Evolutionary conservation across 2,329 filamentous ascomycete genomes (phyloP).

Genomic region (Colletotrichum endophyticum): DNA sequence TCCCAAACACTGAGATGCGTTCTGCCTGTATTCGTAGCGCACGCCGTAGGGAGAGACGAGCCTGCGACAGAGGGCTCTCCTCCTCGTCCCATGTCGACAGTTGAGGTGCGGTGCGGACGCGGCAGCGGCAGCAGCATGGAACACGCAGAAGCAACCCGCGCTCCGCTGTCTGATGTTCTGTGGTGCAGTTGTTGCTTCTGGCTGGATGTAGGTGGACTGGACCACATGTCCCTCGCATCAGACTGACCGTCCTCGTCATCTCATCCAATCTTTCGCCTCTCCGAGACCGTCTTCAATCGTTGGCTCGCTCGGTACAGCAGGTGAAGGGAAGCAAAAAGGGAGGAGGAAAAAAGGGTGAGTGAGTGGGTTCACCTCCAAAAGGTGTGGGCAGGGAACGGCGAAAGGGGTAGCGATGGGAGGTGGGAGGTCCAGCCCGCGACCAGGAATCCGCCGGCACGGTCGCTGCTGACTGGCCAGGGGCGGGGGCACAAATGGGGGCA

Average conservation of each 20-base stretch:
- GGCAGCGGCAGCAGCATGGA: neutral
- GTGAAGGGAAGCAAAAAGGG: neutral
- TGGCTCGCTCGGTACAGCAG: neutral
- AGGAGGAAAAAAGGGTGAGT: neutral
- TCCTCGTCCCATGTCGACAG: neutral
- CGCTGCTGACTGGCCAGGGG: neutral
- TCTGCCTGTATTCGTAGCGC: neutral
- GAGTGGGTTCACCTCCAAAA: neutral
- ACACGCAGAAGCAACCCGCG: neutral
- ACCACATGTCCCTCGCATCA: neutral
- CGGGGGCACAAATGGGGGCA: neutral
- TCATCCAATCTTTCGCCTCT: neutral
- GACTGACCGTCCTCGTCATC: neutral
- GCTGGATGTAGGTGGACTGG: too few relatives aligned
- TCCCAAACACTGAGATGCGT: neutral
- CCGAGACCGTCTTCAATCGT: neutral
- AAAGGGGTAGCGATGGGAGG: neutral
- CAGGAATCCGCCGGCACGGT: neutral
- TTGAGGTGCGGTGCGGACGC: neutral
- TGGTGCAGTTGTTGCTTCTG: neutral
- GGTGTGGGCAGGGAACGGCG: neutral
- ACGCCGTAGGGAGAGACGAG: neutral
- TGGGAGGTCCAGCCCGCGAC: neutral
- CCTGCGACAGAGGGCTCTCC: neutral
- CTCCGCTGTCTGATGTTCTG: neutral